phyloP scores from a whole-genome alignment of 768 basidiomycete genomes.

The Phlebiopsis flavidoalba region DNA sequence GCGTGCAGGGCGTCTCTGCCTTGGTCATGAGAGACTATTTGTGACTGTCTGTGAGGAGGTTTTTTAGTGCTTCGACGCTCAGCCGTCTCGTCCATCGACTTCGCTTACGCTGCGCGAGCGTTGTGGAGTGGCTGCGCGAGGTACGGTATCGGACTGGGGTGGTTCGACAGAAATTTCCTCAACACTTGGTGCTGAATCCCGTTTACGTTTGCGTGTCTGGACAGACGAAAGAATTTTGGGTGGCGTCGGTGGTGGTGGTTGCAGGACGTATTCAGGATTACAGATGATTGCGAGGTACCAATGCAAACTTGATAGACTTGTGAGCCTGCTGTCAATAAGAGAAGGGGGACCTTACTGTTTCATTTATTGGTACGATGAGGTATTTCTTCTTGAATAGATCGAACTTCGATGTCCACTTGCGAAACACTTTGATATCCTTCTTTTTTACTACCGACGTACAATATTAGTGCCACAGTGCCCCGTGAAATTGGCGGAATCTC shows the following conservation, averaged over 20 bases:
- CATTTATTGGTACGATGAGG: conserved; percentile 94
- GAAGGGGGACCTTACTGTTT: conserved; percentile 59
- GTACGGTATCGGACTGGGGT: neutral
- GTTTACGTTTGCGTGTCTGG: conserved; percentile 24
- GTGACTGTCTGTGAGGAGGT: neutral
- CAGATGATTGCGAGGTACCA: conserved; percentile 97
- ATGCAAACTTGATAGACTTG: conserved; percentile 57
- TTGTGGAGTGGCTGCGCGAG: neutral
- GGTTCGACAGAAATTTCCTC: neutral
- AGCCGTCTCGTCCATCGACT: conserved; percentile 5
- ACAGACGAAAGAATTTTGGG: neutral
- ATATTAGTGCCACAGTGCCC: neutral
- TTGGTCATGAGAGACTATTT: neutral
- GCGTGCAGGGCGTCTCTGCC: neutral
- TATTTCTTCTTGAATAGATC: conserved; percentile 90
- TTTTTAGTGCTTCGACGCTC: conserved; percentile 7
- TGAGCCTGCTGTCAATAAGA: neutral
- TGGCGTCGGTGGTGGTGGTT: conserved; percentile 34
- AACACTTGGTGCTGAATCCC: conserved; percentile 13
- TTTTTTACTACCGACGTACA: conserved; percentile 22
- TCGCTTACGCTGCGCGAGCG: conserved; percentile 14
- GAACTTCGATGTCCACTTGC: conserved; percentile 91
- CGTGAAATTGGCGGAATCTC: conserved; percentile 14
- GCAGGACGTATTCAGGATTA: conserved; percentile 61
- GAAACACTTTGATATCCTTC: conserved; percentile 78